Base-by-base conservation (phyloP, 177 flowering plant species). In the Vitis hybrid region DNA sequence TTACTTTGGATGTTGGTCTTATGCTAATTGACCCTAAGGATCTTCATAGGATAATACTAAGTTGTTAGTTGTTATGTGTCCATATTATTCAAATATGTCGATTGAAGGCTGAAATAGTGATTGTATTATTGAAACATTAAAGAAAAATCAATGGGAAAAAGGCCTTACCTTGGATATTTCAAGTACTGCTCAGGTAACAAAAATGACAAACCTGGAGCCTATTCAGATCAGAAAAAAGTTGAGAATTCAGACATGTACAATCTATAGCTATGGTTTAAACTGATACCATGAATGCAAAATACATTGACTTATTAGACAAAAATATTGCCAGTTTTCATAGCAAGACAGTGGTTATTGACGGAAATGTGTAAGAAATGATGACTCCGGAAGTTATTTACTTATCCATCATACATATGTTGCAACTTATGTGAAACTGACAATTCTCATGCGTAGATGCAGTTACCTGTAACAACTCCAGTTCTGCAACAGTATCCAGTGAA, bases 121-220 rank as follows among this genome's bases (percentile, higher is more conserved):
- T 46, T 40, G 64, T 54, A 64, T 56, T n/a, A 11, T 58, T 14
- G 57, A 6, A 56, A 56, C 32, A 68, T 51, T 24, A 60, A 56
- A n/a, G 12, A 55, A 57, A 27, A 72, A 70, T 6, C 49, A 13
- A 27, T 30, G 48, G 46, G 75, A n/a, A 27, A 66, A 78, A 60
- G 50, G 60, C 46, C 74, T 78, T 74, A 89, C 97, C 97, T 88
- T 50, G 97, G 98, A 72, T 91, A 91, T 40, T 80, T 84, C 77
- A 78, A 16, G 79, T 89, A 94, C 60, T 92, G 97, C 74, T 81
- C 65, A 7, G 98, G 97, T 81, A 94, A 84, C 83, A 92, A 80
- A 86, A 92, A 94, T 70, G 95, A 87, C 76, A 94, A 78, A 14
- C 98, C 98, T 72, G 97, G 97, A 74, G 98, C 98, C 98, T 91